Base-by-base conservation (phyloP, 345 rosid species). In the Anastatica hierochuntica region DNA sequence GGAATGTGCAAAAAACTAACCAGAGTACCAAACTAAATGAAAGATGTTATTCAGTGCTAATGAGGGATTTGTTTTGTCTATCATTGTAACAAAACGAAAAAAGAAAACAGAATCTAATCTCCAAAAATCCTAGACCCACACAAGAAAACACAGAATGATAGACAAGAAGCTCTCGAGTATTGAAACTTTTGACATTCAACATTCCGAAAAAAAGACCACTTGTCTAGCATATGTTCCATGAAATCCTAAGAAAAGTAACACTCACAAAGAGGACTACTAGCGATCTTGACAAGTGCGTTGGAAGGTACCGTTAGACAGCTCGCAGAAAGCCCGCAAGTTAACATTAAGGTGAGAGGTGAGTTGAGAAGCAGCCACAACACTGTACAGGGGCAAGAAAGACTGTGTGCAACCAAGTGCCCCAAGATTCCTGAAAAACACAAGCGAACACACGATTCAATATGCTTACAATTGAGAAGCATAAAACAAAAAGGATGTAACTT, bases 291-390 rank as follows among this genome's bases (percentile, higher is more conserved):
- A 87, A 84, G 96, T 68, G 61, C 94, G 86, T 71, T 67, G 38
- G 84, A 88, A 83, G 96, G 87, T 92, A 92, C 98, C 98, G 43
- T 92, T 84, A 81, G 84, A 80, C 83, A 92, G 72, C 85, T 88
- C 95, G 71, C 90, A 78, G 63, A 80, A 92, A 49, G 83, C 96
- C 55, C 96, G 83, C 56, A 66, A 64, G 20, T 77, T 84, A 63
- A 85, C 74, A 31, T 79, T 76, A 47, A 84, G 78, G 57, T 71
- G 88, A 1, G 98, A 80, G 0, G 96, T 78, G 48, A 79, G 78
- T 60, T 77, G 60, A 10, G 76, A 74, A 12, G 77, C 46, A 41
- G 79, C 66, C 10, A 62, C 72, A 37, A 65, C 56, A 53, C 67
- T 53, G 35, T 78, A 70, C 61, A 85, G 75, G 41, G 96, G 98